Conservation (phyloP, 495 filamentous ascomycete genomes). For the Talaromyces nanjingensis region DNA sequence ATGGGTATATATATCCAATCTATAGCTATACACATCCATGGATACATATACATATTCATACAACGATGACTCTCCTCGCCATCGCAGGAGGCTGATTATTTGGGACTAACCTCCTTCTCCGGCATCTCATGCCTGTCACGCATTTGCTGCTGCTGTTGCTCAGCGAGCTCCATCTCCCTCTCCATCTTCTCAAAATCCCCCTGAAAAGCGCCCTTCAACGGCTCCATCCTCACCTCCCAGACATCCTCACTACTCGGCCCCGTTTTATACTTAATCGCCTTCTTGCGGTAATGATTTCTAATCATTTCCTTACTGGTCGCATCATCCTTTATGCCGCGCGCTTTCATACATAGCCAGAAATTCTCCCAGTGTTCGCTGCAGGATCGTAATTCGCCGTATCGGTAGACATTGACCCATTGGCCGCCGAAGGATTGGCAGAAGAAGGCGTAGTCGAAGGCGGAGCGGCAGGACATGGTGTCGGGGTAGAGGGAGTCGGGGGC, state of each 20-base stretch:
- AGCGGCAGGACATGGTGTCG: conserved; percentile 76
- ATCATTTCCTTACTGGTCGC: conserved; percentile 51
- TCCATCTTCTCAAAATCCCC: conserved; percentile 55
- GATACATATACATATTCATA: not conserved
- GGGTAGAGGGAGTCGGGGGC: conserved; percentile 62
- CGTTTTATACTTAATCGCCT: conserved; percentile 64
- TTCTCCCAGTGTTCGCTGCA: conserved; percentile 80
- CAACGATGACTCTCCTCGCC: not conserved
- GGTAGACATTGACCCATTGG: conserved; percentile 82
- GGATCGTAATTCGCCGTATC: conserved; percentile 63
- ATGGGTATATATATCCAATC: conserved; percentile 3
- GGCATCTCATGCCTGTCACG: not conserved
- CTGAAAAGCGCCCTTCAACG: conserved; percentile 44
- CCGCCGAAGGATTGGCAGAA: conserved; percentile 91
- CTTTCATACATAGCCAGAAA: conserved; percentile 95
- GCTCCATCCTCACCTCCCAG: conserved; percentile 62
- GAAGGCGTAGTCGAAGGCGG: conserved; percentile 88
- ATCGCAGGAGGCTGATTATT: not conserved
- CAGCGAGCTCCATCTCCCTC: conserved; percentile 42
- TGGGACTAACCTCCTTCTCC: not conserved
- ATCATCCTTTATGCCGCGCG: conserved; percentile 36
- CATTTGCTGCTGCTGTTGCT: conserved; percentile 22
- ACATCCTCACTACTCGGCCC: conserved; percentile 86
- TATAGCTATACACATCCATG: not conserved
- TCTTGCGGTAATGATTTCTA: conserved; percentile 62